Conservation (phyloP, 139 green algal genomes). For the Chlorella sp. region DNA sequence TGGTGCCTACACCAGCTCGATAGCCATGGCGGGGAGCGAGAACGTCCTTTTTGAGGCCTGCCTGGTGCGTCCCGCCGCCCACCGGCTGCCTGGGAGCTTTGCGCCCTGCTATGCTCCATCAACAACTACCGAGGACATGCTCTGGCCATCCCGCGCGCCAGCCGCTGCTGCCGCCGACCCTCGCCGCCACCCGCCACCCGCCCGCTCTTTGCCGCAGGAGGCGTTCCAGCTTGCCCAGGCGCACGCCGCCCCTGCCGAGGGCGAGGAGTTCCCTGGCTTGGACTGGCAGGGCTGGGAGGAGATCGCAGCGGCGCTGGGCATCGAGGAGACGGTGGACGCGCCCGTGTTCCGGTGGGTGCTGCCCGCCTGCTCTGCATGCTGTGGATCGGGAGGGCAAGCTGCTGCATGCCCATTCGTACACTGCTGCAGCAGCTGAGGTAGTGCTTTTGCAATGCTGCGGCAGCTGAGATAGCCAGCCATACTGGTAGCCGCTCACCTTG, state of each 20-base stretch:
- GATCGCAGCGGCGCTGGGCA: background rate
- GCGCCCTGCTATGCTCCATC: background rate
- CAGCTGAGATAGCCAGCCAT: too few species aligned
- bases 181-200: background rate
- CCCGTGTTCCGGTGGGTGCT: conserved; percentile 1
- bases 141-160: background rate
- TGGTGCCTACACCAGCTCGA: too few species aligned
- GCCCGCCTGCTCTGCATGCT: too few species aligned
- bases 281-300: conserved; percentile 25
- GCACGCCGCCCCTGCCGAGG: background rate
- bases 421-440: too few species aligned
- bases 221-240: background rate
- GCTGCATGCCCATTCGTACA: too few species aligned
- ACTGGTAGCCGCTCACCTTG: too few species aligned
- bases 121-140: background rate
- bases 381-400: too few species aligned
- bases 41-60: background rate
- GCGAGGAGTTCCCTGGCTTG: conserved; percentile 2
- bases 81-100: too few species aligned
- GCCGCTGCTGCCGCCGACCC: background rate
- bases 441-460: too few species aligned
- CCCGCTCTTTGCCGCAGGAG: background rate
- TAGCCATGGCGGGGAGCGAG: too few species aligned
- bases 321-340: background rate
- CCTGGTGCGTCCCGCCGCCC: background rate